A percentile compares a stretch with the other conserved stretches of the same genome.
These are phyloP conservation scores for Tolypocladium nubicola DNA, from an alignment of 2,329 filamentous ascomycete species.

Conservation along the genomic window DNA sequence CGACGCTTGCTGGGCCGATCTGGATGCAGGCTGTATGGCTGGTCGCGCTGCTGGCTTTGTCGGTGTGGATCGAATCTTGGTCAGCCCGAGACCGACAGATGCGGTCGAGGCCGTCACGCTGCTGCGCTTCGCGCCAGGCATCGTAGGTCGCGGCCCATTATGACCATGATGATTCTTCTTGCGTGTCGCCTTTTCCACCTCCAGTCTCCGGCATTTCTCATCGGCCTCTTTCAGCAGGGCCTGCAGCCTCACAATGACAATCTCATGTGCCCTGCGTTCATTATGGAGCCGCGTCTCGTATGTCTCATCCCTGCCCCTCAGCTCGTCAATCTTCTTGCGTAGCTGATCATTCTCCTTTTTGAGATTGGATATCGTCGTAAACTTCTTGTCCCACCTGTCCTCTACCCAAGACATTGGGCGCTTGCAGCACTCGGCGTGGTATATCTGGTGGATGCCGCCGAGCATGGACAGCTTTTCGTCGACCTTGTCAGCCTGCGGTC, in stretches of 20 bases:
- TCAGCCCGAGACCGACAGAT: conserved; percentile 8
- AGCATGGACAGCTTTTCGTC: conserved; percentile 31
- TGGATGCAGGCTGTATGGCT: not conserved
- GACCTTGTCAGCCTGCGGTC: conserved; percentile 23
- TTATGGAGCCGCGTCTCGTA: conserved; percentile 27
- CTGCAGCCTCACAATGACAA: conserved; percentile 20
- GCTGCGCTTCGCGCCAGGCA: not conserved
- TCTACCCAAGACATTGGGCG: conserved; percentile 24
- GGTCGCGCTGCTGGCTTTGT: conserved; percentile 10
- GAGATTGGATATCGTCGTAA: conserved; percentile 16
- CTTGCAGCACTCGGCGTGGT: conserved; percentile 35
- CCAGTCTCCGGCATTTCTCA: conserved; percentile 17
- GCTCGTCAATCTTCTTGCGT: conserved; percentile 19
- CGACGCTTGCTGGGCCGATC: not conserved
- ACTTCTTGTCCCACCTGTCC: conserved; percentile 25
- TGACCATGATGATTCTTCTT: conserved; percentile 7
- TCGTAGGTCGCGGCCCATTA: conserved; percentile 7
- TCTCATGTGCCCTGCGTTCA: conserved; percentile 21
- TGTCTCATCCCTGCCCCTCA: conserved; percentile 28
- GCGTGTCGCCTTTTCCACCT: conserved; percentile 14
- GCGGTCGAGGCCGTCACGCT: not conserved
- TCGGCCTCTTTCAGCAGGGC: conserved; percentile 24
- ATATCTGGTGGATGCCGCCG: conserved; percentile 36
- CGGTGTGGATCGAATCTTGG: conserved; percentile 14
- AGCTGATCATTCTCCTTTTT: conserved; percentile 21